Base-by-base conservation (phyloP, 176 grass and related monocot genomes). In the Avena atlantica region DNA sequence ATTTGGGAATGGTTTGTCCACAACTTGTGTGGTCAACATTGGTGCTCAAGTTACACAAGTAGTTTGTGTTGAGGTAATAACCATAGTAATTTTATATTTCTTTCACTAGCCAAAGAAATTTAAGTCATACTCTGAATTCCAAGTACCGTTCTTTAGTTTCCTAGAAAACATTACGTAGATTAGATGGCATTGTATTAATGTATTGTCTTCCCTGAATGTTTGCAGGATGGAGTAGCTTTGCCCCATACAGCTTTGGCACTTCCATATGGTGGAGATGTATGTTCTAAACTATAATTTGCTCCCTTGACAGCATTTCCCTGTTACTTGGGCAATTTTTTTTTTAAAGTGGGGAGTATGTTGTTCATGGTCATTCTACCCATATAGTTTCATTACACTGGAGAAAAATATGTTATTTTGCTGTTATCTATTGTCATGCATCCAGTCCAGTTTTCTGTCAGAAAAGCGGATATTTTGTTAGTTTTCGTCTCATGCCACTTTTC, bases 181-280 rank as follows among this genome's bases (percentile, higher is more conserved):
- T 63, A 59, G 10, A 44, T 90, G 87, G 42, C 48, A 44, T 79
- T 55, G 20, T 42, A 81, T 20, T 19, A 70, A 78, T 60, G n/a
- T 50, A n/a, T 50, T 3, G 21, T 65, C 25, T 50, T 45, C 8
- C 4, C n/a, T 74, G 68, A 81, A 37, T 84, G 24, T 89, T 85
- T 91, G 76, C 91, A 98, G 96, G 96, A 98, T 91, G 96, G 96
- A 84, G 93, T 98, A 77, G 96, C 96, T 91, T 93, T 98, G 70
- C 96, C 96, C 21, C 85, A 94, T 82, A 98, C 96, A 71, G 86
- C 79, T 83, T 62, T 98, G 82, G 91, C 88, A 6, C 85, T 98
- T 71, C 92, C 96, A 77, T 98, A 91, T 80, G 96, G 96, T 70
- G 96, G 96, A 75, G 93, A 95, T 91, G 96, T 98, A 97, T 74